Evolutionary conservation across 805 yeast genomes (phyloP).

Genomic region (Starmerella apicola): DNA sequence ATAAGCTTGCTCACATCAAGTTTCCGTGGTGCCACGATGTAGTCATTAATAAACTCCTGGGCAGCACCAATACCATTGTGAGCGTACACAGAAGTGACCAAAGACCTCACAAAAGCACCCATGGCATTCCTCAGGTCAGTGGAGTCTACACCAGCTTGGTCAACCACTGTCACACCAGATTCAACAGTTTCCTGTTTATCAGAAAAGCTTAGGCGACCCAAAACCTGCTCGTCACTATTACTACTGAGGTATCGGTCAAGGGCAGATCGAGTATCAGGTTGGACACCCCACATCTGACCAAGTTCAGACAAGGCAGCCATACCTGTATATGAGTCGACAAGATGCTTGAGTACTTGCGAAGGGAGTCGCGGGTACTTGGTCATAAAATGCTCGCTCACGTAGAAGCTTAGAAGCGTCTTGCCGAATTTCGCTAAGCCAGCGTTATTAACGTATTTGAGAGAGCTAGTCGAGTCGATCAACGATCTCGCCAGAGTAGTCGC

Average conservation of each 20-base stretch:
- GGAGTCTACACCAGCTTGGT: conserved; percentile 28
- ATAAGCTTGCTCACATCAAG: conserved; percentile 63
- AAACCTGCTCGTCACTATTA: conserved; percentile 52
- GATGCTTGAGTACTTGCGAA: conserved; percentile 56
- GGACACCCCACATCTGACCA: conserved; percentile 81
- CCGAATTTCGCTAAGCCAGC: conserved; percentile 75
- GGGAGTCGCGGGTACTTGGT: conserved; percentile 85
- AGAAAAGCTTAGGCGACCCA: conserved; percentile 36
- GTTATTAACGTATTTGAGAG: conserved; percentile 51
- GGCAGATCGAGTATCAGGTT: conserved; percentile 52
- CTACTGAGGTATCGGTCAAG: conserved; percentile 55
- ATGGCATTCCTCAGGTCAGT: conserved; percentile 29
- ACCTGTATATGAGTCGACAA: conserved; percentile 66
- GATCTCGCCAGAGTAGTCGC: conserved; percentile 67
- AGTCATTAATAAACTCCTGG: conserved; percentile 55
- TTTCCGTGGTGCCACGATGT: conserved; percentile 64
- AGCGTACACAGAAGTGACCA: conserved; percentile 71
- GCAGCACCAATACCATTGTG: conserved; percentile 56
- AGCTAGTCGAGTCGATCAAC: conserved; percentile 44
- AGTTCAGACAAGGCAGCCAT: conserved; percentile 50
- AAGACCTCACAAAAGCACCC: conserved; percentile 67
- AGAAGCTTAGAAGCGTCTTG: conserved; percentile 57
- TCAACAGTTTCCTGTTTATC: conserved; percentile 21
- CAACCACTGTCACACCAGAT: conserved; percentile 27
- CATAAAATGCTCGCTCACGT: conserved; percentile 61